Evolutionary conservation across 2,329 filamentous ascomycete genomes (phyloP), one percentile per base, ranked within the genome.

Genomic region (Fusarium udum): DNA sequence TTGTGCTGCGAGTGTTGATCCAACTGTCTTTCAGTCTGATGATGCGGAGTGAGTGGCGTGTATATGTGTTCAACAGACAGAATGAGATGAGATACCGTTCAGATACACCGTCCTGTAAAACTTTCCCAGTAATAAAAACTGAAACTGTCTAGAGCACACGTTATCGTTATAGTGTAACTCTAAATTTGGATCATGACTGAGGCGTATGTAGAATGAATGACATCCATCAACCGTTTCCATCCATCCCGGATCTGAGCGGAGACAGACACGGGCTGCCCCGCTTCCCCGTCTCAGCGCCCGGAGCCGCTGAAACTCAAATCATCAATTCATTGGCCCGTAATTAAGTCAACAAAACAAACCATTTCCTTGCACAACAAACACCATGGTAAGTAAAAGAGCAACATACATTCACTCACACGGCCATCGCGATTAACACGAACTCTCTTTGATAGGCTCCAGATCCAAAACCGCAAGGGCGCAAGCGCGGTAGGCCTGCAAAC

Each of bases 401-500:
- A 3, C 24, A 26, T 4, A 4, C 28, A 2, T 3, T 26, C 26
- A 18, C 22, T 22, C 6, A 3, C 32, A 49, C n/a, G 11, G 2
- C n/a, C 14, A 26, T 18, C 39, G 28, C 37, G 39, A 49, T 28
- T 55, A 56, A 67, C 42, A 48, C 24, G 14, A 15, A 39, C 16
- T 39, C 26, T 16, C 4, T n/a, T 28, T 13, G 28, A 7, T 43
- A 80, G 78, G 72, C 79, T 22, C 71, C 76, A 48, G 71, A 75
- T 42, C 74, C 79, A 60, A 72, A 79, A 37, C 76, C 76, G 34
- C 80, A 80, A 60, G 84, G 83, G 73, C 84, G 84, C 72, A 86
- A 85, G 76, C 84, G 84, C 78, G 83, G 83, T 61, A 80, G 82
- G 45, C 83, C 81, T 18, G 75, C 82, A 37, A 83, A 83, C 83